These are phyloP conservation scores for Phyllosticta citriasiana DNA, from an alignment of 2,329 filamentous ascomycete genomes.

Conservation along the genomic window DNA sequence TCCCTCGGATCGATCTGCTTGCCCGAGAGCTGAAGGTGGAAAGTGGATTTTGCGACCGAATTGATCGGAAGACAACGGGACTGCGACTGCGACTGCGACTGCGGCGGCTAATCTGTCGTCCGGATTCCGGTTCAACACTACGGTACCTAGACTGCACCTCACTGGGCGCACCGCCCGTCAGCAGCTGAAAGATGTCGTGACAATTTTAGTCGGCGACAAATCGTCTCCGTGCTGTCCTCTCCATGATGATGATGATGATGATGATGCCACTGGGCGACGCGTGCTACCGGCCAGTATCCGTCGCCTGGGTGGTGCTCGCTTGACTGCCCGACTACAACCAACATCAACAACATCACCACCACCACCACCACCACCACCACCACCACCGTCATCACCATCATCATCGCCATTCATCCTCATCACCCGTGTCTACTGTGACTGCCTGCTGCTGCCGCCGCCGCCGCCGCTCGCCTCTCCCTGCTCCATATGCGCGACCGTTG, in stretches of 20 bases:
- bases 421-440: too few relatives aligned
- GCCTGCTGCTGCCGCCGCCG: background rate
- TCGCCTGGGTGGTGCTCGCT: background rate
- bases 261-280: background rate
- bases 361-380: background rate
- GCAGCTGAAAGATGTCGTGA: background rate
- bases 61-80: background rate
- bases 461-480: conserved; percentile 4
- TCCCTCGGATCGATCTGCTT: background rate
- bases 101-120: background rate
- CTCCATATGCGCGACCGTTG: conserved; percentile 7
- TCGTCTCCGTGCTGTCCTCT: background rate
- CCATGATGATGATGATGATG: too few relatives aligned
- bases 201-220: too few relatives aligned
- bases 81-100: background rate
- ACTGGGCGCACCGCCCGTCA: background rate
- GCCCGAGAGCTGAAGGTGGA: background rate
- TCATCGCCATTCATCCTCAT: background rate
- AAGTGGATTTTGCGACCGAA: background rate
- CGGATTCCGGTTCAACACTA: background rate
- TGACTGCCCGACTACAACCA: background rate
- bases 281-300: background rate
- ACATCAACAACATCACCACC: background rate
- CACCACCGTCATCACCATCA: background rate
- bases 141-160: background rate